Percentiles rank a stretch among this genome's conserved stretches.
Evolutionary conservation across 208 protist species (phyloP).

Genomic region (Crithidia bombi): DNA sequence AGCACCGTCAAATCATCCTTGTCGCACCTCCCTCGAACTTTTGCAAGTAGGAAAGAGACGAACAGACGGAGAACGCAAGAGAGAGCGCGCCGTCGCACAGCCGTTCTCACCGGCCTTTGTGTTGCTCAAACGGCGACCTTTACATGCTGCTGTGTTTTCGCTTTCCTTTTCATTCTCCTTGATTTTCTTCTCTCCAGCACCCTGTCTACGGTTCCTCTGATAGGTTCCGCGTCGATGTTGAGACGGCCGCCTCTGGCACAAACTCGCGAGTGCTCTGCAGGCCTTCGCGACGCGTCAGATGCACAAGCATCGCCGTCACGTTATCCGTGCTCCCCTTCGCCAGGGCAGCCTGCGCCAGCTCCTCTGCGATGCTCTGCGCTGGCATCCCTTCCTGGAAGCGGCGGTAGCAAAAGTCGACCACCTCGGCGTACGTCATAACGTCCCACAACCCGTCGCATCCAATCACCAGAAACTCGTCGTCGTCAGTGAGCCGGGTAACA

Average conservation of each 20-base stretch:
- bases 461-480: constrained; percentile 93
- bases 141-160: not conserved
- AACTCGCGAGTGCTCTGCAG: constrained; percentile 39
- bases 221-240: constrained; percentile 47
- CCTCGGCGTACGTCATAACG: constrained; percentile 92
- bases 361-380: constrained; percentile 64
- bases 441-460: constrained; percentile 95
- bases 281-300: constrained; percentile 40
- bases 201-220: constrained; percentile 33
- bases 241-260: constrained; percentile 53
- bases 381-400: constrained; percentile 53
- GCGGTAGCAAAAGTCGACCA: constrained; percentile 79
- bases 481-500: constrained; percentile 64
- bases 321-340: constrained; percentile 89
- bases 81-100: not conserved
- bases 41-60: too few relatives aligned
- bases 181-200: constrained; percentile 1
- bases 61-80: too few relatives aligned
- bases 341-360: constrained; percentile 77
- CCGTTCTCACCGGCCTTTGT: too few relatives aligned
- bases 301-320: constrained; percentile 81
- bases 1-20: too few relatives aligned
- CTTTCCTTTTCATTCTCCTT: constrained; percentile 4
- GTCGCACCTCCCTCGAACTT: too few relatives aligned
- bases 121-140: too few relatives aligned